phyloP scores from a whole-genome alignment of 305 asterid species.

The Stenogyne calaminthoides region DNA sequence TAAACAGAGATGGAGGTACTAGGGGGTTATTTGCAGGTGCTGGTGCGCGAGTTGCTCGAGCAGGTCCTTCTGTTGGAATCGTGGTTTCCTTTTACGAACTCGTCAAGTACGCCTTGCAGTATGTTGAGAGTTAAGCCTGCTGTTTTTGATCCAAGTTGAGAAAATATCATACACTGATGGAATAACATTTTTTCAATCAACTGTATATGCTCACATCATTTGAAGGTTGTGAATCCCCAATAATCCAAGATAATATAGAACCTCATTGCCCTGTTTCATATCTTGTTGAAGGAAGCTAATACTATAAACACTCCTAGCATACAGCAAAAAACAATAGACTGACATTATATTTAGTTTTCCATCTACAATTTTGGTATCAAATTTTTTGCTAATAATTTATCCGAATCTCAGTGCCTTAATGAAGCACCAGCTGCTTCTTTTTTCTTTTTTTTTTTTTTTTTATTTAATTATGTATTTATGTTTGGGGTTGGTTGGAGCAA shows the following conservation, averaged over 20 bases:
- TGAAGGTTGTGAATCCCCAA: neutral
- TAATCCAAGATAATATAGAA: neutral
- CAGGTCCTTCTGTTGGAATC: conserved; percentile 89
- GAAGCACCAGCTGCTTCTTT: no score
- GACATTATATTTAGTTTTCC: no score
- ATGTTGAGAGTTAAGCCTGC: conserved; percentile 27
- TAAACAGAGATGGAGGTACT: conserved; percentile 72
- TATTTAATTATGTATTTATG: no score
- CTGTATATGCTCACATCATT: neutral
- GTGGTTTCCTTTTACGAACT: conserved; percentile 84
- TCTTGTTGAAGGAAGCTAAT: no score
- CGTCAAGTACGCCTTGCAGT: conserved; percentile 58
- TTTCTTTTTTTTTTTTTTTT: no score
- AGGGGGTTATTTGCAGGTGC: conserved; percentile 71
- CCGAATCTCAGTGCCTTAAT: no score
- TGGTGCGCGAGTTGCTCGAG: conserved; percentile 74
- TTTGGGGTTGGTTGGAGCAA: no score
- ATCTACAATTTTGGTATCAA: no score
- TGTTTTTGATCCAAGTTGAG: neutral
- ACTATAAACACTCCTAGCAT: no score
- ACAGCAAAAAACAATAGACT: no score
- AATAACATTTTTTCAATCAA: neutral
- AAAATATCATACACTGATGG: neutral
- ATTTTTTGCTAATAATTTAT: no score
- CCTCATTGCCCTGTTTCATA: neutral